Conservation (phyloP, 306 rosid genomes). For the Lupinus albus region DNA sequence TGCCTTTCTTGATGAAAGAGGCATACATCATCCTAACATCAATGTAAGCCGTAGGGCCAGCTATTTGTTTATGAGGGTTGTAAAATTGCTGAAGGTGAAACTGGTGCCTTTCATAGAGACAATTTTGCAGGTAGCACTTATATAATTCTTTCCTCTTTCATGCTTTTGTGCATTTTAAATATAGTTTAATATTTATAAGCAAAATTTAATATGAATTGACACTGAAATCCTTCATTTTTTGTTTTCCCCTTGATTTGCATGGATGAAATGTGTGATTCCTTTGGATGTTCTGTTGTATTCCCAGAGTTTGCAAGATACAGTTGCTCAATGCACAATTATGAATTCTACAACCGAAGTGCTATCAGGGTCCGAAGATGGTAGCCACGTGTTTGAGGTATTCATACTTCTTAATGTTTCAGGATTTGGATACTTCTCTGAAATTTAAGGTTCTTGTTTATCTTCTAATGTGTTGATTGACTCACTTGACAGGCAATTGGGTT, state of each 20-base stretch:
- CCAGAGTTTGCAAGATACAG: slow-evolving; percentile 81
- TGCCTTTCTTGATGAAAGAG: slow-evolving; percentile 97
- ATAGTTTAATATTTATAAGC: too few relatives aligned
- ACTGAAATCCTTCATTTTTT: too few relatives aligned
- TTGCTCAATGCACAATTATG: slow-evolving; percentile 69
- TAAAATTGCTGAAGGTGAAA: slow-evolving; percentile 82
- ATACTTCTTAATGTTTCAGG: slow-evolving; percentile 1
- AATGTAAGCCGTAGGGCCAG: slow-evolving; percentile 90
- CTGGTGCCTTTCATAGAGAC: slow-evolving; percentile 80
- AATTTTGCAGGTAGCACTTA: slow-evolving; percentile 34
- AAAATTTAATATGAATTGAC: too few relatives aligned
- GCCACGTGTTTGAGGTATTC: slow-evolving; percentile 93
- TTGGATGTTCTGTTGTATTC: slow-evolving; percentile 33
- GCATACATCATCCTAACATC: slow-evolving; percentile 83
- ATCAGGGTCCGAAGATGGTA: slow-evolving; percentile 87
- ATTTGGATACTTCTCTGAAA: slow-evolving; percentile 31
- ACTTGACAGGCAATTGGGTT: slow-evolving; percentile 87
- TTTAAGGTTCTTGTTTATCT: slow-evolving; percentile 24
- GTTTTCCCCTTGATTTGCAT: too few relatives aligned
- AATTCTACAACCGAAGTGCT: slow-evolving; percentile 60
- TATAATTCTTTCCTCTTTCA: too few relatives aligned
- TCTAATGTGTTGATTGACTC: slow-evolving; percentile 37
- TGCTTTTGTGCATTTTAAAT: too few relatives aligned
- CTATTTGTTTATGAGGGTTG: slow-evolving; percentile 93
- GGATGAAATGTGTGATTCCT: too few relatives aligned